Evolutionary conservation across 306 rosid species (phyloP).

Genomic region (Casuarina glauca): DNA sequence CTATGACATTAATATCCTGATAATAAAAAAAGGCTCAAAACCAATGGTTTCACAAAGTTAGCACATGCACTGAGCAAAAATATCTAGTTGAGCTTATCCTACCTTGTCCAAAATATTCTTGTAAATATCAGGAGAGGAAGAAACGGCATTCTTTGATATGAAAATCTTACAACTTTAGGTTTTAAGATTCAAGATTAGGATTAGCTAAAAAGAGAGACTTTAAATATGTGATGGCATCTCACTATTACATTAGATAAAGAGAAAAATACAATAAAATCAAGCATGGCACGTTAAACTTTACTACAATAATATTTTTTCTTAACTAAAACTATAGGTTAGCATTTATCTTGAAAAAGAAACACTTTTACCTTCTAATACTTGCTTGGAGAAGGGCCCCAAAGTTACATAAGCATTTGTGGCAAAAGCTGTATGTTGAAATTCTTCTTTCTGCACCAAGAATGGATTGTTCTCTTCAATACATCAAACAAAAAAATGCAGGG

Average conservation of each 20-base stretch:
- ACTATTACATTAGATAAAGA: no score
- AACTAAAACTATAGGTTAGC: not conserved
- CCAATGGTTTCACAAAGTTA: not conserved
- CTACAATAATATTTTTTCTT: constrained; percentile 16
- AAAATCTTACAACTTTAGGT: not conserved
- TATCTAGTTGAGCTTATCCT: not conserved
- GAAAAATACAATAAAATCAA: not conserved
- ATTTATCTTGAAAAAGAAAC: constrained; percentile 16
- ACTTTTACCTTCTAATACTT: constrained; percentile 67
- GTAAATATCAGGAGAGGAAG: not conserved
- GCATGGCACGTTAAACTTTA: not conserved
- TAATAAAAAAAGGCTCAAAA: not conserved
- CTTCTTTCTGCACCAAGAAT: constrained; percentile 78
- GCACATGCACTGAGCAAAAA: not conserved
- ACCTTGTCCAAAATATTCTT: not conserved
- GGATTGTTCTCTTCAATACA: constrained; percentile 25
- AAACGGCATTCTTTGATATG: not conserved
- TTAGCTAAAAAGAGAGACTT: no score
- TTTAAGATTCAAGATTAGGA: not conserved
- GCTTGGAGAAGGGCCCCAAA: constrained; percentile 66
- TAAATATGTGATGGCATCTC: no score
- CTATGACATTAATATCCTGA: not conserved
- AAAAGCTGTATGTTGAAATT: constrained; percentile 93
- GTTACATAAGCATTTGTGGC: constrained; percentile 82
- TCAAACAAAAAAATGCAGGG: constrained; percentile 15